A percentile compares a stretch with the other conserved stretches of the same genome.
Evolutionary conservation across 208 protist species (phyloP).

Genomic region (Trypanosoma vivax): DNA sequence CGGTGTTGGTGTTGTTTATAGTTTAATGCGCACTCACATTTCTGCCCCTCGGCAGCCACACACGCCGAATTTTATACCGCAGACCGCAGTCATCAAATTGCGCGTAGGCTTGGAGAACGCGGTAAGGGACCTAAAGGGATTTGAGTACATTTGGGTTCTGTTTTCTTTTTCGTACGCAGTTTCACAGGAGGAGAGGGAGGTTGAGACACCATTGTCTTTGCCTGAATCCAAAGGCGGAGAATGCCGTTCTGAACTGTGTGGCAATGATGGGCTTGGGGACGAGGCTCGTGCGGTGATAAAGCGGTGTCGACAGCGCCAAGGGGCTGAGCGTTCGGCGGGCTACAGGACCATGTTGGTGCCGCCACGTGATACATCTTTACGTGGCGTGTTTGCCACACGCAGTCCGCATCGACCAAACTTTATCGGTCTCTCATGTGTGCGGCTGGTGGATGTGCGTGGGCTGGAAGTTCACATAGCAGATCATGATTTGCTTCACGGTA

Average conservation of each 20-base stretch:
- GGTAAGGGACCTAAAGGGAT: conserved; percentile 68
- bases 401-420: conserved; percentile 90
- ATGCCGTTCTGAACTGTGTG: too few relatives aligned
- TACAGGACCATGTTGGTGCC: conserved; percentile 86
- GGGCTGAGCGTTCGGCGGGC: conserved; percentile 40
- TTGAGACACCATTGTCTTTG: too few relatives aligned
- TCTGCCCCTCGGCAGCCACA: conserved; percentile 77
- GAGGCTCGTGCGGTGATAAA: conserved; percentile 9
- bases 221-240: too few relatives aligned
- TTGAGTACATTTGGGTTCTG: conserved; percentile 88
- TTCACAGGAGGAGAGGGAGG: conserved; percentile 27
- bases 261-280: too few relatives aligned
- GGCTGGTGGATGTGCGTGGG: conserved; percentile 72
- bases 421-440: conserved; percentile 85
- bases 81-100: conserved; percentile 81
- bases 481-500: conserved; percentile 93
- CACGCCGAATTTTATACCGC: conserved; percentile 60
- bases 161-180: conserved; percentile 86
- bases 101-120: conserved; percentile 78
- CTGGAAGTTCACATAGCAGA: conserved; percentile 85
- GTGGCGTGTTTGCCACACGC: conserved; percentile 88
- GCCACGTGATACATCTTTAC: conserved; percentile 67
- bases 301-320: conserved; percentile 37
- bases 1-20: conserved; percentile 79
- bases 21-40: conserved; percentile 77